Evolutionary conservation across 805 yeast genomes (phyloP), one percentile per base, ranked within the genome.

Genomic region (Metschnikowia chrysomelidarum): DNA sequence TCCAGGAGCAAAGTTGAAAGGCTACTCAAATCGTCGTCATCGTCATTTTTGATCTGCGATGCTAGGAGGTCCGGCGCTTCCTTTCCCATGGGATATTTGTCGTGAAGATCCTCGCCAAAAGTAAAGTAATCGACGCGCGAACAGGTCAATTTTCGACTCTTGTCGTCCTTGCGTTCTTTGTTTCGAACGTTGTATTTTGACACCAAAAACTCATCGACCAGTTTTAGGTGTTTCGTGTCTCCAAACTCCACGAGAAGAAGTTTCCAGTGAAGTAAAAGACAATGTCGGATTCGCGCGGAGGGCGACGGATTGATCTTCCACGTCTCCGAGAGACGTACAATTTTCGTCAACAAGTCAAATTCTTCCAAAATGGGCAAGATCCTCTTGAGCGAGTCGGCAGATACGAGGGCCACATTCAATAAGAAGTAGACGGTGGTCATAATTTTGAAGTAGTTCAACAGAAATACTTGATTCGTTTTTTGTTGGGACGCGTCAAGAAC

Each of bases 81-180:
- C 27, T 29, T 45, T 36, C 33, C 81, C 4, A 85, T 62, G 0
- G 98, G 97, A 53, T 79, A 91, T 42, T 95, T 73, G 8, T 87
- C 74, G 4, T 69, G 57, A 3, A 89, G 56, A 41, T 87, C 94
- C 34, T 84, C 85, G 42, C 87, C 69, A 52, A 85, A 88, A 5
- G 84, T 78, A 50, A 78, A 80, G 53, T 86, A 91, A 46, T 89
- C 95, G n/a, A 86, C 59, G 0, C 96, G 95, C 0, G 95, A 80
- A 7, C 89, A 80, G 0, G 69, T 59, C 31, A 72, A 60, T 32
- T 53, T 55, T 30, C 49, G 56, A 24, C 63, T 45, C 4, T 43
- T 34, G 19, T 50, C 24, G 19, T 42, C 50, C 19, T 46, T 53
- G 19, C 43, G 57, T 18, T 33, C 48, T 30, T 43, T 59, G 40